Percentiles rank a stretch among this genome's conserved stretches.
Evolutionary conservation across 2,329 filamentous ascomycete species (phyloP).

Genomic region (Phoma sp.): DNA sequence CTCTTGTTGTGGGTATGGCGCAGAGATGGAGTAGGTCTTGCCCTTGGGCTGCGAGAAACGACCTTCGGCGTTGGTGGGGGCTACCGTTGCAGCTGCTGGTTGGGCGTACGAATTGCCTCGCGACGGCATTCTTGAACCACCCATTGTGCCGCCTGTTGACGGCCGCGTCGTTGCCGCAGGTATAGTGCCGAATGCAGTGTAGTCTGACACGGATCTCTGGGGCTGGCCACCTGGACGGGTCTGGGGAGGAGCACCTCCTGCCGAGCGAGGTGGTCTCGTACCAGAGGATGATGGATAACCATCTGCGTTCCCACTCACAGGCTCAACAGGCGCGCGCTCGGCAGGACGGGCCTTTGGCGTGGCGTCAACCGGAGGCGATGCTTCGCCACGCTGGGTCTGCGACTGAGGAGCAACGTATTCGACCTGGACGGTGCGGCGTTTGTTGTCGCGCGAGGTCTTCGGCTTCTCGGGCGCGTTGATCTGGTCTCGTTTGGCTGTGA

Average conservation of each 20-base stretch:
- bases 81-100: constrained; percentile 84
- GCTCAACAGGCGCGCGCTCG: constrained; percentile 59
- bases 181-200: constrained; percentile 48
- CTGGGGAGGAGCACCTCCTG: constrained; percentile 38
- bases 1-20: constrained; percentile 64
- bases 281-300: constrained; percentile 42
- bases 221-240: constrained; percentile 48
- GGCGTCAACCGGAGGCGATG: constrained; percentile 42
- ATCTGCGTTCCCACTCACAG: constrained; percentile 40
- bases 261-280: constrained; percentile 28
- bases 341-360: constrained; percentile 54
- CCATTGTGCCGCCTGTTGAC: constrained; percentile 79
- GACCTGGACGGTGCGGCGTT: constrained; percentile 93
- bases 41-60: constrained; percentile 79
- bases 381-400: constrained; percentile 76
- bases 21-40: constrained; percentile 74
- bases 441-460: constrained; percentile 77
- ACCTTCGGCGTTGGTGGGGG: constrained; percentile 86
- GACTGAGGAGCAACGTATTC: constrained; percentile 95
- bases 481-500: constrained; percentile 75
- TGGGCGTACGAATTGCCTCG: constrained; percentile 82
- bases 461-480: constrained; percentile 70
- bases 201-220: constrained; percentile 61
- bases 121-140: constrained; percentile 67
- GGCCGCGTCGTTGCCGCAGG: constrained; percentile 63